phyloP scores from a whole-genome alignment of 768 basidiomycete species.

The Hirschioporus abietinus region DNA sequence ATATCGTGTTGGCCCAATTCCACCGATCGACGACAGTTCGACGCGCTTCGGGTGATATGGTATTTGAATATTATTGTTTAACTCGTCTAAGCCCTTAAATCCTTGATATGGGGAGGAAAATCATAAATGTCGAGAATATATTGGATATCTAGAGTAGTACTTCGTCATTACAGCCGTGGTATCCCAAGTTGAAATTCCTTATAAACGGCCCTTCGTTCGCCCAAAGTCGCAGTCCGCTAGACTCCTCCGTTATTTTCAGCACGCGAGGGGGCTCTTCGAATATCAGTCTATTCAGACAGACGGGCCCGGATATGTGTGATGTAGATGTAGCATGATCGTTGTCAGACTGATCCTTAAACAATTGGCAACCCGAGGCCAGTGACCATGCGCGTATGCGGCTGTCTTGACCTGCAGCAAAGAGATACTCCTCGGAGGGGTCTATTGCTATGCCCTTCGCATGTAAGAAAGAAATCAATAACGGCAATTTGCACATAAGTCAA shows the following conservation, averaged over 20 bases:
- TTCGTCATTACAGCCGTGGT: no score
- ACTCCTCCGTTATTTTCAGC: neutral
- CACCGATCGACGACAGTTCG: no score
- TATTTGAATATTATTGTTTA: no score
- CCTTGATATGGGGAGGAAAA: no score
- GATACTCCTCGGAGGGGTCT: constrained; percentile 49
- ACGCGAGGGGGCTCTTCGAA: neutral
- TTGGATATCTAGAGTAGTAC: no score
- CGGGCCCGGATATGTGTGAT: neutral
- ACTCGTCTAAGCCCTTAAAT: no score
- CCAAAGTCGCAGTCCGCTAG: no score
- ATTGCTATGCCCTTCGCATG: constrained; percentile 50
- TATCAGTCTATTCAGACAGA: neutral
- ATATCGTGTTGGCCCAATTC: no score
- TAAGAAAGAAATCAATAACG: neutral
- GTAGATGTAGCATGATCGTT: neutral
- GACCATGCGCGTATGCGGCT: constrained; percentile 64
- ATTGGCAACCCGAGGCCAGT: constrained; percentile 20
- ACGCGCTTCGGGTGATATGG: no score
- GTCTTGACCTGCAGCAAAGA: constrained; percentile 72
- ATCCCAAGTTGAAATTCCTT: no score
- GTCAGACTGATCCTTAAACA: neutral
- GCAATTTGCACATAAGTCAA: neutral
- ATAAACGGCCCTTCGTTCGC: no score
- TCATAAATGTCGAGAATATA: no score